Evolutionary conservation across 2,329 filamentous ascomycete genomes (phyloP), one percentile per base, ranked within the genome.

Genomic region (Hypoxylon sp.): DNA sequence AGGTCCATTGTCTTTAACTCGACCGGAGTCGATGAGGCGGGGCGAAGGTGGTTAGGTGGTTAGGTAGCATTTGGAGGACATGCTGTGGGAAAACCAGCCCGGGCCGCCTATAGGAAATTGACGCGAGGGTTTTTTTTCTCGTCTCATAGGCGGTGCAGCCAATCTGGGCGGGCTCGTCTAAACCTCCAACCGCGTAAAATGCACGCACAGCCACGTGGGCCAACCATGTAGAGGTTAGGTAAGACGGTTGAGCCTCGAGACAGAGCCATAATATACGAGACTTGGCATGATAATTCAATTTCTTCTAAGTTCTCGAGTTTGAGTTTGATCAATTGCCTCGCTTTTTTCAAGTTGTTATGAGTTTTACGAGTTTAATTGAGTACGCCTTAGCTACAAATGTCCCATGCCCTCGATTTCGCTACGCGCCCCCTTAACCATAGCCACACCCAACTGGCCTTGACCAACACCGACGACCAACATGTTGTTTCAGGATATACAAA

Each of bases 131-230:
- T 56, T 44, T 59, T 56, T 44, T 34, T 51, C 39, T 22, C 28
- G 17, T 39, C 15, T 43, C n/a, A 34, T 17, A 49, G 51, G 59
- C 44, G 26, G 53, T 56, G 49, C 59, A 48, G 57, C 65, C 65
- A 67, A 54, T 63, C 59, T 63, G 49, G 28, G 49, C 46, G 41
- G 30, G 30, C 46, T 39, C 54, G 37, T 56, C 57, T 28, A 15
- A 46, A 50, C 41, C 32, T 73, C 53, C 60, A 64, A 66, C 50
- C 60, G 50, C 47, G 44, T 58, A 43, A 46, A 8, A 30, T 51
- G 26, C 39, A 63, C 54, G 65, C 56, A 68, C 54, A 66, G 60
- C 63, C 63, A 66, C 66, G 66, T 66, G 65, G 64, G 41, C 65
- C 65, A 64, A 65, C 65, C 58, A 59, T 19, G 30, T 39, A 54